phyloP scores from a whole-genome alignment of 2,329 filamentous ascomycete species.

The Aspergillus neotritici region DNA sequence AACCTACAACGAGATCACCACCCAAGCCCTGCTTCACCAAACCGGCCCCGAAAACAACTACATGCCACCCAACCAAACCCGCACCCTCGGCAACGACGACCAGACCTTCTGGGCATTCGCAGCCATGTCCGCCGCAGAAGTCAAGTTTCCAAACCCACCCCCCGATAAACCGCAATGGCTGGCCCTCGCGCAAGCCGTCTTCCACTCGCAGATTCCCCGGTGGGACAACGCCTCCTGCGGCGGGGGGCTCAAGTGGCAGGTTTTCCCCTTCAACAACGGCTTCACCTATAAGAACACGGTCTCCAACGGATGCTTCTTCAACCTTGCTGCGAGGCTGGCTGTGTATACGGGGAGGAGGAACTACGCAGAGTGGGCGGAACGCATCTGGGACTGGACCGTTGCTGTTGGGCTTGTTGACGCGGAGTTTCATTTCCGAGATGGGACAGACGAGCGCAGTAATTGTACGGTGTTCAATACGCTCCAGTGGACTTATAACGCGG shows the following conservation, averaged over 20 bases:
- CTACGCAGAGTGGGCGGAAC: constrained; percentile 57
- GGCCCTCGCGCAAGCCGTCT: constrained; percentile 71
- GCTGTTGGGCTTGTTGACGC: constrained; percentile 43
- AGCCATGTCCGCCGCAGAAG: constrained; percentile 52
- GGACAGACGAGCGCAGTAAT: constrained; percentile 43
- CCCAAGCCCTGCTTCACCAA: constrained; percentile 35
- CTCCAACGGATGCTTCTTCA: constrained; percentile 13
- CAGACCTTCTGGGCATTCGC: constrained; percentile 55
- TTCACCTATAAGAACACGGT: constrained; percentile 12
- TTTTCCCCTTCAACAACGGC: constrained; percentile 10
- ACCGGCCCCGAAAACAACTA: constrained; percentile 34
- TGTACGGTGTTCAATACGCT: constrained; percentile 46
- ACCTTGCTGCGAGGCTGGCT: constrained; percentile 12
- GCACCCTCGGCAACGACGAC: constrained; percentile 50
- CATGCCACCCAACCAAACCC: constrained; percentile 38
- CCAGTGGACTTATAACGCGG: constrained; percentile 52
- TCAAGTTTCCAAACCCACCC: constrained; percentile 38
- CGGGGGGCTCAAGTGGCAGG: constrained; percentile 55
- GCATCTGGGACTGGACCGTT: constrained; percentile 52
- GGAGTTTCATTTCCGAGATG: constrained; percentile 46
- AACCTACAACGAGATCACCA: constrained; percentile 35
- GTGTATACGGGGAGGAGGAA: constrained; percentile 11
- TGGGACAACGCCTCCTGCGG: constrained; percentile 64
- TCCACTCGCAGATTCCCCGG: constrained; percentile 67
- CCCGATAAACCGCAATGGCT: constrained; percentile 65